A percentile compares a stretch with the other conserved stretches of the same genome.
Conservation (phyloP, 805 yeast species). For the Teunomyces barrocoloradensis region DNA sequence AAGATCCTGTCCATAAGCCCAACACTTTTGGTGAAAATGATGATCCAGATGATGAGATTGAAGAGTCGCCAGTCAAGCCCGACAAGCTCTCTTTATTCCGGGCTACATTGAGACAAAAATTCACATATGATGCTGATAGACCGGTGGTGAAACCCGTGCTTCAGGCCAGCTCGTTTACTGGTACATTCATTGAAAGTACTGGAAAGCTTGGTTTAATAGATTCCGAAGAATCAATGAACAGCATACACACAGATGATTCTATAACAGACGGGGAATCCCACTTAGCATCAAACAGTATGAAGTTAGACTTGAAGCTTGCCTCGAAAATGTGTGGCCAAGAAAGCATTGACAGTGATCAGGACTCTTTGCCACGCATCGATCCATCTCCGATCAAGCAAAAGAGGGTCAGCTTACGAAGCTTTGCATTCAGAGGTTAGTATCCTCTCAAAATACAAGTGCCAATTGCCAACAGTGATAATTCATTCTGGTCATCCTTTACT, state of each 20-base stretch:
- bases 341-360: background rate
- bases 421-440: constrained; percentile 21
- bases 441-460: constrained; percentile 53
- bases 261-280: background rate
- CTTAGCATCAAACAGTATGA: background rate
- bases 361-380: constrained; percentile 1
- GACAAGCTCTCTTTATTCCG: constrained; percentile 8
- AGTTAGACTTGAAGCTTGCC: background rate
- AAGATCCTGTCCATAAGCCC: background rate
- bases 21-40: constrained; percentile 10
- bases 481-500: constrained; percentile 16
- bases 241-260: background rate
- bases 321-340: constrained; percentile 2
- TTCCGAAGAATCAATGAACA: background rate
- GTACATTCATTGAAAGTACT: background rate
- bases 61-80: constrained; percentile 39
- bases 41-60: constrained; percentile 36
- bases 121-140: constrained; percentile 16
- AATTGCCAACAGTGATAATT: constrained; percentile 42
- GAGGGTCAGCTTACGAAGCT: constrained; percentile 9
- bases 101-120: constrained; percentile 18
- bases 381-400: background rate
- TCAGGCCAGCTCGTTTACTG: background rate
- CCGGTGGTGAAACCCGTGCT: background rate
- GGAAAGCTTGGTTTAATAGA: background rate